phyloP scores from a whole-genome alignment of 169 alveolate genomes.

The Plasmodium malariae region DNA sequence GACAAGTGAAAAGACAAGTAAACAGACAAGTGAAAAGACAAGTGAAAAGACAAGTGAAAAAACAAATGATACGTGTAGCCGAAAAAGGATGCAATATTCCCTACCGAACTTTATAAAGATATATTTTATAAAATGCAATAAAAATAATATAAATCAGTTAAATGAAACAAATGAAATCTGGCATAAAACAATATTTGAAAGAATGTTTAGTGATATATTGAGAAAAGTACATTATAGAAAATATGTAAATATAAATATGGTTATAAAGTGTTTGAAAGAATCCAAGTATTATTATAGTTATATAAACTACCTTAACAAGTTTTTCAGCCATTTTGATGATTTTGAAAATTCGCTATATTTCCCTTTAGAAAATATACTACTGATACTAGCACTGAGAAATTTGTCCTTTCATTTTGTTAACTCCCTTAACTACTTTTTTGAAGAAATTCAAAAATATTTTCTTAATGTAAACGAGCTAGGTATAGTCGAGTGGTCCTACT shows the following conservation, averaged over 20 bases:
- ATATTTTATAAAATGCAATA: conserved; percentile 25
- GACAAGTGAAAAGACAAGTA: too few relatives aligned
- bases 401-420: conserved; percentile 45
- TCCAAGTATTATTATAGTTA: conserved; percentile 3
- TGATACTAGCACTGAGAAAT: conserved; percentile 26
- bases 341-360: conserved; percentile 23
- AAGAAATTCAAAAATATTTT: conserved; percentile 17
- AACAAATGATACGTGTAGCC: too few relatives aligned
- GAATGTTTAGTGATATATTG: conserved; percentile 51
- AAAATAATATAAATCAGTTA: not conserved
- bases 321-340: conserved; percentile 16
- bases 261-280: conserved; percentile 5
- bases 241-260: conserved; percentile 31
- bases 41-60: too few relatives aligned
- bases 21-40: too few relatives aligned
- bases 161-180: conserved; percentile 10
- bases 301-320: conserved; percentile 21
- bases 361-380: conserved; percentile 36
- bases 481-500: conserved; percentile 49
- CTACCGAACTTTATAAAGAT: conserved; percentile 64
- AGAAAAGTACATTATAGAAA: conserved; percentile 40
- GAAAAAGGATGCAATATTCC: not conserved
- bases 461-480: conserved; percentile 3
- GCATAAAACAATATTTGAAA: conserved; percentile 6
- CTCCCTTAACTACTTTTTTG: conserved; percentile 17